Evolutionary conservation across 1,284 basidiomycete species (phyloP).

Genomic region (Tremellales sp.): DNA sequence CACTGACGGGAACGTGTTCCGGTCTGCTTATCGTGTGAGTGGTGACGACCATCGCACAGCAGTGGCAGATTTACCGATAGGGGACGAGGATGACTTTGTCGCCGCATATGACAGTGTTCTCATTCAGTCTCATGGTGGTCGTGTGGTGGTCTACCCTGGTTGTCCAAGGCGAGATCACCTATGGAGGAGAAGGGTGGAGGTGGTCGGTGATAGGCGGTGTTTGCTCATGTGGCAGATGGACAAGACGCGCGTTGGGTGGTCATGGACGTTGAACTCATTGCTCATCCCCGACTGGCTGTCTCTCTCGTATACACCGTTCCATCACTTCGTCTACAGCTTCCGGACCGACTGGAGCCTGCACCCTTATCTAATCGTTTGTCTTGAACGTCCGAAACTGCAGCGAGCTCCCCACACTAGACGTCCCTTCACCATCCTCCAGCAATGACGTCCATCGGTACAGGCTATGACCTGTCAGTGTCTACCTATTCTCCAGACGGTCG

Average conservation of each 20-base stretch:
- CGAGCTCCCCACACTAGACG: background rate
- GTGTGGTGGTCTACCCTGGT: background rate
- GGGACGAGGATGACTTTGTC: conserved; percentile 65
- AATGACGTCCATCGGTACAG: conserved; percentile 97
- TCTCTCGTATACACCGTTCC: background rate
- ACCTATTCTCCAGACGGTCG: conserved; percentile 98
- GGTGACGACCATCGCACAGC: background rate
- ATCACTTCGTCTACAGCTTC: no score
- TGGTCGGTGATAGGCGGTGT: background rate
- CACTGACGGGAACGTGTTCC: conserved; percentile 61
- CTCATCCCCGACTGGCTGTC: background rate
- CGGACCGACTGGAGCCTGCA: no score
- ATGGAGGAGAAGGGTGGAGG: background rate
- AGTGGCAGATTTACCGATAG: conserved; percentile 54
- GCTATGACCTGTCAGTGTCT: conserved; percentile 96
- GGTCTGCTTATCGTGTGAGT: conserved; percentile 41
- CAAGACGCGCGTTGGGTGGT: background rate
- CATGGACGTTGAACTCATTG: background rate
- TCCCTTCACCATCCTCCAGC: no score
- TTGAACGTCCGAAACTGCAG: no score
- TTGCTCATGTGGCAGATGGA: background rate
- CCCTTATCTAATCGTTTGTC: no score
- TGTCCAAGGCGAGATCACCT: background rate
- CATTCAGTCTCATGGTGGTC: conserved; percentile 64
- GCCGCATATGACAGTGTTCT: conserved; percentile 61